Percentiles rank a stretch among this genome's conserved stretches.
Evolutionary conservation across 331 rosid species (phyloP).

Genomic region (Malus hybrid): DNA sequence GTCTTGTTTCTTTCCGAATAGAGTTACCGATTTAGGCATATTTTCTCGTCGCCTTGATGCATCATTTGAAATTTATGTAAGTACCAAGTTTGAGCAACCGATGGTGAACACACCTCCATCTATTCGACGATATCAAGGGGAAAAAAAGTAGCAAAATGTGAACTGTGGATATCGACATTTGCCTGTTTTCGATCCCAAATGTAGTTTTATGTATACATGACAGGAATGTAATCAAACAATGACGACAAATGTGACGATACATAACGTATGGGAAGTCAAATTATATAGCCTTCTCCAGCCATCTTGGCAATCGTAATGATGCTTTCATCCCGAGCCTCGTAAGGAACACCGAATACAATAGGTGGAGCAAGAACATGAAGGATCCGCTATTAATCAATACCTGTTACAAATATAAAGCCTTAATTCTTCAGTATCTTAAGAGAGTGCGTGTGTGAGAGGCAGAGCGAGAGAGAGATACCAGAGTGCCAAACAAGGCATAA

Average conservation of each 20-base stretch:
- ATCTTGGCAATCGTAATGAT: conserved; percentile 72
- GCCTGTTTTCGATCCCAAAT: too few species aligned
- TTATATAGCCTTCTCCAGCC: conserved; percentile 79
- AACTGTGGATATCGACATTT: too few species aligned
- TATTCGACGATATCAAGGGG: too few species aligned
- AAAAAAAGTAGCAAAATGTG: too few species aligned
- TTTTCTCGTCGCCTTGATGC: neutral
- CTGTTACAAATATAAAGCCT: conserved; percentile 24
- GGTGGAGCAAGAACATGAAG: conserved; percentile 79
- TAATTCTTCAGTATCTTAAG: neutral
- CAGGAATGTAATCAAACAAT: neutral
- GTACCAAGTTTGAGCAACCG: neutral
- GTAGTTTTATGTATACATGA: too few species aligned
- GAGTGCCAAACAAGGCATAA: conserved; percentile 53
- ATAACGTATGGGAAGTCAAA: neutral
- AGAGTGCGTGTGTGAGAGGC: neutral
- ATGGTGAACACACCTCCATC: neutral
- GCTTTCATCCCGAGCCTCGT: conserved; percentile 81
- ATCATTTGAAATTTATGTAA: neutral
- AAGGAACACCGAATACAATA: conserved; percentile 75
- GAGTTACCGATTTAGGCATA: neutral
- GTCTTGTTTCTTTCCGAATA: neutral
- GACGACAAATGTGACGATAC: neutral
- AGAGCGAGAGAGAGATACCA: conserved; percentile 36
- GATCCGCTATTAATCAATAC: conserved; percentile 71